phyloP scores from a whole-genome alignment of 2,329 filamentous ascomycete genomes.

The Paracorniculantispora psalliotae region DNA sequence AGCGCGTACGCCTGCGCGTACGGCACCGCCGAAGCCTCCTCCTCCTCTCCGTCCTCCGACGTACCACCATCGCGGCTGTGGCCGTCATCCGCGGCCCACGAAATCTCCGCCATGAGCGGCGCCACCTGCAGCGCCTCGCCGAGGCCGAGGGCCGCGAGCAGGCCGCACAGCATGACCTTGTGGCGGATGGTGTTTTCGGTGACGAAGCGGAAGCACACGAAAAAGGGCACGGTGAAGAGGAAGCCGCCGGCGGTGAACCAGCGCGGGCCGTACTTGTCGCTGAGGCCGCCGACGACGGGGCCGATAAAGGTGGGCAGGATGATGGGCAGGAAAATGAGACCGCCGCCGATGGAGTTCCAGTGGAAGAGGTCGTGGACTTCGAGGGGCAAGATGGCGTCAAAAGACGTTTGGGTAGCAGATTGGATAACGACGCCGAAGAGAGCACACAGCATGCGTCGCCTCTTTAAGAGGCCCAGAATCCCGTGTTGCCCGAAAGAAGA shows the following conservation, averaged over 20 bases:
- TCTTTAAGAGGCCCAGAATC: conserved; percentile 23
- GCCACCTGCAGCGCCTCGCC: conserved; percentile 28
- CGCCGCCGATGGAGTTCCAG: conserved; percentile 30
- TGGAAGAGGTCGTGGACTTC: conserved; percentile 25
- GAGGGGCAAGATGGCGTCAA: conserved; percentile 31
- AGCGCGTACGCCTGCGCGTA: conserved; percentile 32
- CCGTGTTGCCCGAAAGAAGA: background rate
- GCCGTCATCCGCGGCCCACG: conserved; percentile 24
- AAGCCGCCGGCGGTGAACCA: conserved; percentile 31
- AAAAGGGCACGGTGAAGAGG: conserved; percentile 28
- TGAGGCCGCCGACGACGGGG: conserved; percentile 26
- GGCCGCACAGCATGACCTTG: conserved; percentile 29
- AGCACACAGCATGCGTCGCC: conserved; percentile 28
- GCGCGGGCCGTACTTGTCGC: conserved; percentile 31
- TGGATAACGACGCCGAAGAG: conserved; percentile 32
- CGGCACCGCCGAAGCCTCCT: conserved; percentile 21
- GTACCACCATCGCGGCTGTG: too few species aligned
- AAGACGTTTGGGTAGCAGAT: conserved; percentile 26
- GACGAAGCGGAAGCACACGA: conserved; percentile 30
- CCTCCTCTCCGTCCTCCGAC: background rate
- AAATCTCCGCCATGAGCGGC: conserved; percentile 33
- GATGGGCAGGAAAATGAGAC: conserved; percentile 31
- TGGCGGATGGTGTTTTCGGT: conserved; percentile 24
- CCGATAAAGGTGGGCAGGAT: conserved; percentile 28
- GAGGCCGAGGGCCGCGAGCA: conserved; percentile 27